phyloP scores from a whole-genome alignment of 140 eudicot species.

The Senecio squalidus region DNA sequence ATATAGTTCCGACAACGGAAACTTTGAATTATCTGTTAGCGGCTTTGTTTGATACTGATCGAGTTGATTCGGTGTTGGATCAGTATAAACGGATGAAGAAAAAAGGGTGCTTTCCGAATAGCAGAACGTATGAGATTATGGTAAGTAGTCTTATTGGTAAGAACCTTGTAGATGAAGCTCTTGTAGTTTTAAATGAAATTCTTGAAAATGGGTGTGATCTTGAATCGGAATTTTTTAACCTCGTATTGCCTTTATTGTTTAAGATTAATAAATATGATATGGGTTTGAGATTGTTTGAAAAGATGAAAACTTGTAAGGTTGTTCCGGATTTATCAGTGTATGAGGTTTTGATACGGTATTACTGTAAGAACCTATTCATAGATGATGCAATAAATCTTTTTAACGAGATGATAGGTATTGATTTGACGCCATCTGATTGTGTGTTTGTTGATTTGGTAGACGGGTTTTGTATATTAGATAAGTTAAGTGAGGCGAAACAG shows the following conservation, averaged over 20 bases:
- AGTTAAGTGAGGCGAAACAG: slow-evolving; percentile 36
- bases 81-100: slow-evolving; percentile 60
- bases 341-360: slow-evolving; percentile 43
- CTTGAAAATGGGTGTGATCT: slow-evolving; percentile 40
- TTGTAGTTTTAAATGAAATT: slow-evolving; percentile 51
- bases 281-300: slow-evolving; percentile 43
- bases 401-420: slow-evolving; percentile 43
- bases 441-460: slow-evolving; percentile 43
- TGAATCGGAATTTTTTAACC: slow-evolving; percentile 37
- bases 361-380: slow-evolving; percentile 30
- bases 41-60: slow-evolving; percentile 53
- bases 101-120: slow-evolving; percentile 55
- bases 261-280: slow-evolving; percentile 30
- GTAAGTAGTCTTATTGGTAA: slow-evolving; percentile 45
- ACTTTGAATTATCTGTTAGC: slow-evolving; percentile 61
- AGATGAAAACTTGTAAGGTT: slow-evolving; percentile 51
- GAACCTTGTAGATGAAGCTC: slow-evolving; percentile 44
- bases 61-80: slow-evolving; percentile 51
- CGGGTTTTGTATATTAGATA: slow-evolving; percentile 44
- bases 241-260: slow-evolving; percentile 49
- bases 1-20: slow-evolving; percentile 45
- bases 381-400: slow-evolving; percentile 48
- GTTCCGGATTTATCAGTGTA: slow-evolving; percentile 45
- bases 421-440: slow-evolving; percentile 31
- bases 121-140: slow-evolving; percentile 56